Evolutionary conservation across 2,329 filamentous ascomycete species (phyloP), one percentile per base, ranked within the genome.

Genomic region (Exophiala aquamarina): DNA sequence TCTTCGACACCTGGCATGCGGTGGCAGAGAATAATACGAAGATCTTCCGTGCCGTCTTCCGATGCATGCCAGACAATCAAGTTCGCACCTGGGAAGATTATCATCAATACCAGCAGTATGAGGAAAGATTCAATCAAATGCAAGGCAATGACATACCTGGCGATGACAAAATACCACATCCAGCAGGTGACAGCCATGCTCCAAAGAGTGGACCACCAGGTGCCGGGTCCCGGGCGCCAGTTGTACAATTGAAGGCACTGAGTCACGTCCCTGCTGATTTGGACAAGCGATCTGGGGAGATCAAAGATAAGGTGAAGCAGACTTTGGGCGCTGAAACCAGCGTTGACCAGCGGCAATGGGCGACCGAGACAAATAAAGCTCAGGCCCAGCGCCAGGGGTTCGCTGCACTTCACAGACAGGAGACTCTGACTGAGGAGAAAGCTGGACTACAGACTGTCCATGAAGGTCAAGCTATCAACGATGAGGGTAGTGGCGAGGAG

Each of bases 1-100:
- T 89, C 64, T 81, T 93, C 36, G 87, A 95, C 53, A 83, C 89
- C 2, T 98, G 94, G 94, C 84, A 86, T 56, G 78, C 83, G 14
- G 83, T 90, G 43, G 93, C 93, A 1, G 83, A 87, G 54, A 97
- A 97, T 72, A 98, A 98, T 66, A 98, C 93, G 3, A 92, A 90
- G 64, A 79, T 98, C 38, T 98, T 88, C 71, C 86, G 93, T 23
- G 83, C 87, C 52, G 92, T 98, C 7, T 98, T 98, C 73, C 84
- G 91, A 37, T 96, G 91, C 68, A 94, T 95, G 87, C 93, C 93
- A 1, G 93, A 98, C 65, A 96, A 84, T 41, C 89, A 96, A 63
- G 93, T 95, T 19, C 85, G 83, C 55, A 92, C 87, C 34, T 98
- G 93, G 93, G 84, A 87, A 57, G 87, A 95, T 55, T 98, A 98